Evolutionary conservation across 108 stramenopile genomes (phyloP).

Genomic region (Cyclotella choctawhatcheeana): DNA sequence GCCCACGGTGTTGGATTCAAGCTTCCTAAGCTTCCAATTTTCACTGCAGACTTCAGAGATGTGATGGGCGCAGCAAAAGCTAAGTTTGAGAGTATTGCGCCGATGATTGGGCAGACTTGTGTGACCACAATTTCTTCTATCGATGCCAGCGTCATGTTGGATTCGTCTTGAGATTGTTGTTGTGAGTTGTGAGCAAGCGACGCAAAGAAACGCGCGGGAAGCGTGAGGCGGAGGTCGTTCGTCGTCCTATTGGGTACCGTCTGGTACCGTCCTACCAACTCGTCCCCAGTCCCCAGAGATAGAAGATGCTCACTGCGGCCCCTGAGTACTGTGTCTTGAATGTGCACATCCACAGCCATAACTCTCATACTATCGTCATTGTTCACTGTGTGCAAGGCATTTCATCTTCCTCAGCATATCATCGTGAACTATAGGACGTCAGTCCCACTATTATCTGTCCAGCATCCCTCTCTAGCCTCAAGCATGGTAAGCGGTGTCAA

Average conservation of each 20-base stretch:
- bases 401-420: too few relatives aligned
- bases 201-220: background rate
- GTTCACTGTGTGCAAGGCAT: too few relatives aligned
- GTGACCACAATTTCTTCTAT: slow-evolving; percentile 7
- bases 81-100: slow-evolving; percentile 58
- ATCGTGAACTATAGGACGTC: too few relatives aligned
- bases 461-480: background rate
- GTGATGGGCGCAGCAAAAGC: slow-evolving; percentile 72
- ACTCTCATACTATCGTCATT: too few relatives aligned
- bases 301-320: too few relatives aligned
- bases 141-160: slow-evolving; percentile 5
- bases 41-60: slow-evolving; percentile 64
- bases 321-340: too few relatives aligned
- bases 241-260: too few relatives aligned
- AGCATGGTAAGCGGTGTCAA: slow-evolving; percentile 33
- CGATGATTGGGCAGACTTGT: slow-evolving; percentile 42
- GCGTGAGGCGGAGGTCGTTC: background rate
- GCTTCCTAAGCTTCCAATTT: slow-evolving; percentile 57
- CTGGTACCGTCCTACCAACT: too few relatives aligned
- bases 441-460: too few relatives aligned
- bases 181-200: background rate
- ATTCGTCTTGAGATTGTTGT: too few relatives aligned
- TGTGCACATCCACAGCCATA: too few relatives aligned
- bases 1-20: slow-evolving; percentile 87
- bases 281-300: too few relatives aligned